Percentiles rank a stretch among this genome's conserved stretches.
phyloP scores from a whole-genome alignment of 257 asterid genomes.

The Solanum ossicruentum region DNA sequence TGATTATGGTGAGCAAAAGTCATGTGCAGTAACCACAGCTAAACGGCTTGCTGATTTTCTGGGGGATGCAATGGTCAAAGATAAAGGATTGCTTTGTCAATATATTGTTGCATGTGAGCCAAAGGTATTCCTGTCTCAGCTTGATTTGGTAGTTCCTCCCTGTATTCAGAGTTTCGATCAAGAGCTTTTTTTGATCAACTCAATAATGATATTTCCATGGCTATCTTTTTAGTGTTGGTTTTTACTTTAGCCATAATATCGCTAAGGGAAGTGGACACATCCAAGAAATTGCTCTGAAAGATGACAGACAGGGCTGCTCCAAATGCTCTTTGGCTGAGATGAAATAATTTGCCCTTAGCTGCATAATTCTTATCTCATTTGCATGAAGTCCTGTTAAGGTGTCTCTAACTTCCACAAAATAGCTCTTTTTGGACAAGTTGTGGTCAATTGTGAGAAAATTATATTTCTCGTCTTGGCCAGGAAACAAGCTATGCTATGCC shows the following conservation, averaged over 20 bases:
- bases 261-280: not conserved
- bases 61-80: constrained; percentile 96
- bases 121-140: constrained; percentile 37
- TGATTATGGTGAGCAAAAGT: constrained; percentile 91
- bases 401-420: not conserved
- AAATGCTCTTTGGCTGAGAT: not conserved
- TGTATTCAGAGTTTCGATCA: not conserved
- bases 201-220: not conserved
- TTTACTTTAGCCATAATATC: not conserved
- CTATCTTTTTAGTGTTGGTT: not conserved
- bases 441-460: not conserved
- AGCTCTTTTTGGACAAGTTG: not conserved
- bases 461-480: not conserved
- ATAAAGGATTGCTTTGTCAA: constrained; percentile 94
- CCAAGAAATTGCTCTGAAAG: not conserved
- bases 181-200: not conserved
- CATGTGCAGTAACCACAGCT: constrained; percentile 97
- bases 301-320: not conserved
- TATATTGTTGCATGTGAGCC: constrained; percentile 98
- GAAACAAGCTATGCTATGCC: not conserved
- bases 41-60: constrained; percentile 94
- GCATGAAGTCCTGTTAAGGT: not conserved
- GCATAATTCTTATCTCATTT: not conserved
- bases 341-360: not conserved
- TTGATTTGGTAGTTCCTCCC: not conserved